Conservation (phyloP, 129 eudicot genomes). For the Chrysanthemum makinoi region DNA sequence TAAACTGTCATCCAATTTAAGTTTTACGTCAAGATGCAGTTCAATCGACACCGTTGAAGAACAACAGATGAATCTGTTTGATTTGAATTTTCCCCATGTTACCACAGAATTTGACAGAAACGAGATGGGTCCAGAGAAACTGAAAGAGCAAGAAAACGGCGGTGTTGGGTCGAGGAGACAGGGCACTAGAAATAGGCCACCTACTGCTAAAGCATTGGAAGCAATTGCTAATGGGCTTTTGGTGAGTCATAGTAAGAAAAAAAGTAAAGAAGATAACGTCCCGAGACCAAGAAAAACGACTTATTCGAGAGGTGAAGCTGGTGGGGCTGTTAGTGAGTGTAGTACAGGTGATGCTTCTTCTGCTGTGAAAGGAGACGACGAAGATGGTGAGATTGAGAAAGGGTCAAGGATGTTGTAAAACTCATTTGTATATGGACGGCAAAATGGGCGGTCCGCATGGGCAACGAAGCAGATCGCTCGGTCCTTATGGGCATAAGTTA, state of each 20-base stretch:
- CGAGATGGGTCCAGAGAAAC: slow-evolving; percentile 13
- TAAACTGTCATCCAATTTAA: not conserved
- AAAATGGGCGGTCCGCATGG: no score
- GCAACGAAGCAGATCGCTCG: no score
- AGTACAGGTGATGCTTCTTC: slow-evolving; percentile 39
- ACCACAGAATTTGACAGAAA: slow-evolving; percentile 37
- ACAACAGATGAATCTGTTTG: slow-evolving; percentile 35
- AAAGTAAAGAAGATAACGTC: slow-evolving; percentile 25
- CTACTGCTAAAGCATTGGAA: slow-evolving; percentile 44
- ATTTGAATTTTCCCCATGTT: slow-evolving; percentile 54
- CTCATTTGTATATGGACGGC: not conserved
- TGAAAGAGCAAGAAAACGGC: slow-evolving; percentile 36
- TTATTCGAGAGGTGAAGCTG: slow-evolving; percentile 16
- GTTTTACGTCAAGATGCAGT: slow-evolving; percentile 50
- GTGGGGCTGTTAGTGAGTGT: slow-evolving; percentile 31
- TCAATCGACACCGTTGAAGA: slow-evolving; percentile 40
- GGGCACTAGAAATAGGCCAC: slow-evolving; percentile 63
- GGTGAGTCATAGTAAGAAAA: slow-evolving; percentile 23
- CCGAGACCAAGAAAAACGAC: slow-evolving; percentile 28
- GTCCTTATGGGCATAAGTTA: no score
- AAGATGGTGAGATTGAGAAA: slow-evolving; percentile 34
- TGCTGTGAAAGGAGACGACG: slow-evolving; percentile 31
- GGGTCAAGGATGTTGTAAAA: slow-evolving; percentile 1
- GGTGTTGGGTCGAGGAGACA: slow-evolving; percentile 44
- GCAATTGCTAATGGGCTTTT: no score